Percentiles rank a stretch among this genome's conserved stretches.
Conservation (phyloP, 176 grass and related monocot species). For the Ensete ventricosum region DNA sequence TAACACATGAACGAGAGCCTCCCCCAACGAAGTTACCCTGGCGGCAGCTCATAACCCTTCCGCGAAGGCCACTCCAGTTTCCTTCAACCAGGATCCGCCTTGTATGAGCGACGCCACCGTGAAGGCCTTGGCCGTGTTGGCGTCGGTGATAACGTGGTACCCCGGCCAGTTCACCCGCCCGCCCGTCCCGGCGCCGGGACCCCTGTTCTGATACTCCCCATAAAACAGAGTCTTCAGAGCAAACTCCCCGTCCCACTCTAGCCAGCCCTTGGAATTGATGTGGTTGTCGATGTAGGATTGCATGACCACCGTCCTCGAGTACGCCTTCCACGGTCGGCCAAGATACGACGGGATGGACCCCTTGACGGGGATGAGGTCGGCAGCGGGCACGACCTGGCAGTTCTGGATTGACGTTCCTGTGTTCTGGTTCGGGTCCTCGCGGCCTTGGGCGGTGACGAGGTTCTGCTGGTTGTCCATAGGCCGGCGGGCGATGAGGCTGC, state of each 20-base stretch:
- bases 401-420: slow-evolving; percentile 41
- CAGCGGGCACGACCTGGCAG: slow-evolving; percentile 40
- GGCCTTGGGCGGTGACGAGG: slow-evolving; percentile 53
- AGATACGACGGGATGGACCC: slow-evolving; percentile 30
- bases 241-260: slow-evolving; percentile 50
- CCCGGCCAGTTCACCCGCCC: slow-evolving; percentile 39
- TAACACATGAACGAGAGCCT: not conserved
- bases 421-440: slow-evolving; percentile 61
- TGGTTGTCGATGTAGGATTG: slow-evolving; percentile 35
- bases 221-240: slow-evolving; percentile 44
- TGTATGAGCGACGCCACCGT: slow-evolving; percentile 47
- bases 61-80: slow-evolving; percentile 29
- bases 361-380: slow-evolving; percentile 32
- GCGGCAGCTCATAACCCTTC: slow-evolving; percentile 36
- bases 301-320: slow-evolving; percentile 53
- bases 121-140: slow-evolving; percentile 35
- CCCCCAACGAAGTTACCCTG: not conserved
- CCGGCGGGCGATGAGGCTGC: slow-evolving; percentile 33
- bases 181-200: slow-evolving; percentile 31
- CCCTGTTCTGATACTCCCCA: slow-evolving; percentile 44
- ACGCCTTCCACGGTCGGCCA: slow-evolving; percentile 51
- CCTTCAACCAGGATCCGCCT: slow-evolving; percentile 41
- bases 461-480: slow-evolving; percentile 40
- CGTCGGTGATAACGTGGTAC: slow-evolving; percentile 45
- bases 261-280: slow-evolving; percentile 35